Conservation (phyloP, 179 eudicot genomes). For the Amaranthus tricolor region DNA sequence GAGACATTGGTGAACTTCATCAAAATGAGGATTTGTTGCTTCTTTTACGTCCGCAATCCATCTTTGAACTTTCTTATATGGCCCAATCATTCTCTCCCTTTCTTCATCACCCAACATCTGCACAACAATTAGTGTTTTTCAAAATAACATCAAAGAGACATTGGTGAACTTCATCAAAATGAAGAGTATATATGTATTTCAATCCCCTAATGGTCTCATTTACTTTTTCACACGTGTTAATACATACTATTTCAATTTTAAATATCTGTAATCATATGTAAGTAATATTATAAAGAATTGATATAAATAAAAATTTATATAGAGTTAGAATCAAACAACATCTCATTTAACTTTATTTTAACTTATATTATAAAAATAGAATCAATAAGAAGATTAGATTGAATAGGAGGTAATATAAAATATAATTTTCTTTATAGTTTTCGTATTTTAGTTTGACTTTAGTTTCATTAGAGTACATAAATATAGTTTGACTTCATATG, state of each 20-base stretch:
- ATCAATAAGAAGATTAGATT: too few relatives aligned
- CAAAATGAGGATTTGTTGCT: constrained; percentile 76
- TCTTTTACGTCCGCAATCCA: constrained; percentile 67
- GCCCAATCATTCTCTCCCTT: constrained; percentile 45
- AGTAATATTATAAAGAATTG: background rate
- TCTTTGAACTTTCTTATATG: constrained; percentile 53
- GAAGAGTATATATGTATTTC: constrained; percentile 60
- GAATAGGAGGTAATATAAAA: too few relatives aligned
- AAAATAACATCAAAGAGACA: constrained; percentile 33
- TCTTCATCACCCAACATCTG: constrained; percentile 49
- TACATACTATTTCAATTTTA: constrained; percentile 37
- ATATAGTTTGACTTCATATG: too few relatives aligned
- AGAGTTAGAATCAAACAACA: too few relatives aligned
- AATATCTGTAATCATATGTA: constrained; percentile 29
- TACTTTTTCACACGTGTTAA: constrained; percentile 58
- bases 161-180: constrained; percentile 64
- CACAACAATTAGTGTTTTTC: background rate
- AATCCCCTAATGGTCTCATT: constrained; percentile 62
- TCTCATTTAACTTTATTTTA: too few relatives aligned
- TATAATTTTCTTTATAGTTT: too few relatives aligned
- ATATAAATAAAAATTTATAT: too few relatives aligned
- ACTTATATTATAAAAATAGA: too few relatives aligned
- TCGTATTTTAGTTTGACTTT: too few relatives aligned
- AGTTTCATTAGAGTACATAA: too few relatives aligned
- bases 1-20: constrained; percentile 52